Percentiles rank a stretch among this genome's conserved stretches.
Evolutionary conservation across 2,329 filamentous ascomycete genomes (phyloP).

Genomic region (Aspergillus jensenii): DNA sequence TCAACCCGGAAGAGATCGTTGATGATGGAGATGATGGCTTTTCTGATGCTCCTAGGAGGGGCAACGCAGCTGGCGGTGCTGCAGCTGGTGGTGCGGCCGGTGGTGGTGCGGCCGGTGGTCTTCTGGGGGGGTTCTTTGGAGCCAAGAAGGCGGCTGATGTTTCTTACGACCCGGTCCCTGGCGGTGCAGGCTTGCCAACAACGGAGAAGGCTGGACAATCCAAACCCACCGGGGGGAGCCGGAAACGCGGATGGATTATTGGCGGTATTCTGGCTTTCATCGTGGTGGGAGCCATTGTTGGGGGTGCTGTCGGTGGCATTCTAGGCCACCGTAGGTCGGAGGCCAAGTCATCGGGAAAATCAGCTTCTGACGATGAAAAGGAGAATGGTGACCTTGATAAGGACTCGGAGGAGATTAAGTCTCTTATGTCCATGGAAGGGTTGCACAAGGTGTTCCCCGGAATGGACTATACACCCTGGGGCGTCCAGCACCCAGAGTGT

Average conservation of each 20-base stretch:
- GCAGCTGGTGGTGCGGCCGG: constrained; percentile 47
- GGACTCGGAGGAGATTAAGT: constrained; percentile 76
- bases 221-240: constrained; percentile 61
- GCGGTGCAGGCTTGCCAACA: constrained; percentile 25
- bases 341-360: constrained; percentile 22
- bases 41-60: constrained; percentile 42
- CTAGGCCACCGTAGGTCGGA: constrained; percentile 55
- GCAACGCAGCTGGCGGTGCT: constrained; percentile 37
- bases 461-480: constrained; percentile 91
- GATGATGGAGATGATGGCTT: constrained; percentile 89
- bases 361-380: constrained; percentile 49
- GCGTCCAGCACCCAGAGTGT: constrained; percentile 87
- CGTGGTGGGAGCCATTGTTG: constrained; percentile 67
- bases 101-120: constrained; percentile 43
- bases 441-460: constrained; percentile 93
- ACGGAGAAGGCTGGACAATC: constrained; percentile 60
- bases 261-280: constrained; percentile 66
- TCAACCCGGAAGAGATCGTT: constrained; percentile 76
- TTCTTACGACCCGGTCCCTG: constrained; percentile 57
- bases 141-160: constrained; percentile 45
- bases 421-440: constrained; percentile 73
- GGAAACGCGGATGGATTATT: constrained; percentile 68
- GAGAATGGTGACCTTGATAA: constrained; percentile 69
- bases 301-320: constrained; percentile 72
- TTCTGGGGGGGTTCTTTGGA: constrained; percentile 44